Percentiles rank a stretch among this genome's conserved stretches.
phyloP scores from a whole-genome alignment of 2,329 filamentous ascomycete species.

The Chaetomiaceae sp. region DNA sequence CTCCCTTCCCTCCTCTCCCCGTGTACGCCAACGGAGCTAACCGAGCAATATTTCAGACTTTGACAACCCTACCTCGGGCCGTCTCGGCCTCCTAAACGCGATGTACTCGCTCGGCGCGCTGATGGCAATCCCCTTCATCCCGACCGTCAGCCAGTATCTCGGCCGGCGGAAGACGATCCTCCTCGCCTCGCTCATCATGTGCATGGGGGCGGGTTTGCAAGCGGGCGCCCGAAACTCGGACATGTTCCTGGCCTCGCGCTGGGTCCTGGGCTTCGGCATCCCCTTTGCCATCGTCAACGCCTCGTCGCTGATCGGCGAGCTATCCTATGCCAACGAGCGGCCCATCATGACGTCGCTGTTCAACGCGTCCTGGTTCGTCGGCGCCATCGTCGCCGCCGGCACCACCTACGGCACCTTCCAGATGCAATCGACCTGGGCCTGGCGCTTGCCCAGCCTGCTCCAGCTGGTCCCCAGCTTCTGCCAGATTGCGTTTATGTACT shows the following conservation, averaged over 20 bases:
- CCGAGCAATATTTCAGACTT: conserved; percentile 33
- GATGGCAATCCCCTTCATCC: conserved; percentile 40
- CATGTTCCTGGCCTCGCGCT: conserved; percentile 34
- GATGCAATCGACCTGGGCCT: conserved; percentile 35
- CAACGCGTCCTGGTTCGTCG: conserved; percentile 30
- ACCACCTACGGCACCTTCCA: conserved; percentile 34
- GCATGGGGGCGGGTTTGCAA: conserved; percentile 36
- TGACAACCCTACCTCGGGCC: conserved; percentile 35
- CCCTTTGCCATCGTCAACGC: conserved; percentile 34
- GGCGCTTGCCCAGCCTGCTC: conserved; percentile 33
- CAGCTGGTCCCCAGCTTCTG: conserved; percentile 29
- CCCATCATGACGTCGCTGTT: conserved; percentile 32
- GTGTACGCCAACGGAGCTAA: background rate
- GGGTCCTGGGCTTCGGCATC: conserved; percentile 34
- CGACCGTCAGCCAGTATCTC: conserved; percentile 35
- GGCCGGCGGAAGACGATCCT: conserved; percentile 38
- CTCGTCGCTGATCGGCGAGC: conserved; percentile 35
- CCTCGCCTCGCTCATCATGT: conserved; percentile 33
- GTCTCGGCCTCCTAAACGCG: conserved; percentile 40
- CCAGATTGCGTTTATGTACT: conserved; percentile 28
- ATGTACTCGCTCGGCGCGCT: conserved; percentile 41
- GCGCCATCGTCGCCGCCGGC: conserved; percentile 35
- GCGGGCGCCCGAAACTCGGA: conserved; percentile 29
- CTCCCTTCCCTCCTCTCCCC: background rate
- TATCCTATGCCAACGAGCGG: conserved; percentile 34